These are phyloP conservation scores for Diplodia sapinea DNA, from an alignment of 2,329 filamentous ascomycete species.

Conservation along the genomic window DNA sequence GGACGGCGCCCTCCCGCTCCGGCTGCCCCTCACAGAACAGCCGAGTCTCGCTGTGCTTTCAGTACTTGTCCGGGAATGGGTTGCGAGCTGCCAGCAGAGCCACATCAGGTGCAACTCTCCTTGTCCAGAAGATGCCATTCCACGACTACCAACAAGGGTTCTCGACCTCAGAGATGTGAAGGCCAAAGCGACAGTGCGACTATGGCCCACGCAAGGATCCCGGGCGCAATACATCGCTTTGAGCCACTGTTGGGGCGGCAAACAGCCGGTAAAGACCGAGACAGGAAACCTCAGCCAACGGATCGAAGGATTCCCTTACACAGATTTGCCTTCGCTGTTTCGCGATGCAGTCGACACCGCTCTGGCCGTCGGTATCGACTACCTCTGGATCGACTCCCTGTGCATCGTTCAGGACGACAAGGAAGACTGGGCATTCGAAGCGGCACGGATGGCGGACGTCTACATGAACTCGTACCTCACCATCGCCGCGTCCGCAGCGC, in stretches of 20 bases:
- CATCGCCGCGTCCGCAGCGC: no score
- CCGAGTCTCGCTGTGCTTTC: no score
- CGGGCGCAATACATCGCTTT: neutral
- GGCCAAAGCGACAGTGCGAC: no score
- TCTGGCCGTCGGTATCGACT: neutral
- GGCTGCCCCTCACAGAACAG: no score
- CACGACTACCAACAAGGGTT: no score
- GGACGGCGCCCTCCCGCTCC: no score
- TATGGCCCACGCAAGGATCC: no score
- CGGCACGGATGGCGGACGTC: slow-evolving; percentile 7
- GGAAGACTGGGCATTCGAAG: slow-evolving; percentile 20
- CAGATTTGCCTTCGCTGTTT: slow-evolving; percentile 47
- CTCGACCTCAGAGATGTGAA: no score
- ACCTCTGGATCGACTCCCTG: slow-evolving; percentile 35
- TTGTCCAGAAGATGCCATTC: no score
- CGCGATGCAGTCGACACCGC: slow-evolving; percentile 68
- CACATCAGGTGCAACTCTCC: no score
- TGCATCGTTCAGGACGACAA: slow-evolving; percentile 33
- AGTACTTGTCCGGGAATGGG: no score
- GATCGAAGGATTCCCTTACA: neutral
- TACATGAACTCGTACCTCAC: neutral
- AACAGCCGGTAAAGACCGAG: neutral
- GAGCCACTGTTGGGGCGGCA: neutral
- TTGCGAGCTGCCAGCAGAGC: no score
- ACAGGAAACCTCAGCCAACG: neutral